phyloP scores from a whole-genome alignment of 805 yeast genomes.

The Saccharomycopsis javanensis region DNA sequence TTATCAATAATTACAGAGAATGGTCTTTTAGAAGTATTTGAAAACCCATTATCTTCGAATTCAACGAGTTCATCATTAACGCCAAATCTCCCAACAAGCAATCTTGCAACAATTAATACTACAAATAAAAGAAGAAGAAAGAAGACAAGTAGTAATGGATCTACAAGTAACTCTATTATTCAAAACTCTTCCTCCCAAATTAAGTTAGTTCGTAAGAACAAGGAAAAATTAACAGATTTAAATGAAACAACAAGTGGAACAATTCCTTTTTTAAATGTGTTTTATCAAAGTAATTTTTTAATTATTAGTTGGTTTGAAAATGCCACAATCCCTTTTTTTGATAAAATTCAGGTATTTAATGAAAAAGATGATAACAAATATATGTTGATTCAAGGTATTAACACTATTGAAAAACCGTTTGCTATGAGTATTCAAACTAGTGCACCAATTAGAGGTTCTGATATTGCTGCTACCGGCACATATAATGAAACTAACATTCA shows the following conservation, averaged over 20 bases:
- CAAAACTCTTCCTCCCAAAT: conserved; percentile 33
- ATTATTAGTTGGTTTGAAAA: conserved; percentile 54
- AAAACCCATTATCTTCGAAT: conserved; percentile 36
- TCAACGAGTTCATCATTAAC: conserved; percentile 21
- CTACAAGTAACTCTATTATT: conserved; percentile 36
- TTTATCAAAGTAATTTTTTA: conserved; percentile 29
- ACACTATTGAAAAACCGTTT: conserved; percentile 2
- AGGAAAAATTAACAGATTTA: conserved; percentile 28
- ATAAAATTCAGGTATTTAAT: conserved; percentile 44
- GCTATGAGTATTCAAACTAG: conserved; percentile 3
- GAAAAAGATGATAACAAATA: conserved; percentile 23
- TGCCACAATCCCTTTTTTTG: conserved; percentile 48
- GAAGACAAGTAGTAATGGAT: conserved; percentile 36
- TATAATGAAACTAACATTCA: conserved; percentile 48
- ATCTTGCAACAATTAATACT: conserved; percentile 2
- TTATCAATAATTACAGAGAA: conserved; percentile 60
- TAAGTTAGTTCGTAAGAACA: conserved; percentile 30
- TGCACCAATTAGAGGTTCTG: conserved; percentile 27
- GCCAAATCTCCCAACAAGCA: not conserved
- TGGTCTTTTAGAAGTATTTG: conserved; percentile 65
- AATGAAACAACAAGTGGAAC: not conserved
- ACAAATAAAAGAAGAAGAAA: conserved; percentile 12
- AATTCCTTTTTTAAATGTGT: conserved; percentile 21
- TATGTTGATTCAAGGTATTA: not conserved
- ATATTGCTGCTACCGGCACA: conserved; percentile 42